Percentiles rank a stretch among this genome's conserved stretches.
Conservation (phyloP, 306 rosid genomes). For the Gillenia trifoliata region DNA sequence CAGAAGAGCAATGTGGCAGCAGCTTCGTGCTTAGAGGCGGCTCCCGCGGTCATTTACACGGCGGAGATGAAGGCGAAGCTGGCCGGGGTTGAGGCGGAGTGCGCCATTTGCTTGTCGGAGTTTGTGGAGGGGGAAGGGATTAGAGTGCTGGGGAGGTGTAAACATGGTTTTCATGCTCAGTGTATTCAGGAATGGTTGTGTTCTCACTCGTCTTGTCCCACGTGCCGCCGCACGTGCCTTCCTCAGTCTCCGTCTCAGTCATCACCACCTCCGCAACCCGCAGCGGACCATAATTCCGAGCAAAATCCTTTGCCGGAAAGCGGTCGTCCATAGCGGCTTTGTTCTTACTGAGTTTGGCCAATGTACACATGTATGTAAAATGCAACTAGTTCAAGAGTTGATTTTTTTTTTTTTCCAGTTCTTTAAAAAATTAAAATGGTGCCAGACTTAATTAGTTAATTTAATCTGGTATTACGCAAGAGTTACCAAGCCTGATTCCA, state of each 20-base stretch:
- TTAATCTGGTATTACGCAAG: neutral
- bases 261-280: neutral
- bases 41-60: conserved; percentile 27
- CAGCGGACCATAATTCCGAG: neutral
- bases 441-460: neutral
- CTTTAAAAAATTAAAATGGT: neutral
- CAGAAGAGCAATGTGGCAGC: conserved; percentile 7
- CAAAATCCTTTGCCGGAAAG: neutral
- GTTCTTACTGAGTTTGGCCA: neutral
- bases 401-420: neutral
- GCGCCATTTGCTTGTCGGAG: conserved; percentile 48
- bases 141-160: conserved; percentile 37
- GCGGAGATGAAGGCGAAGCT: conserved; percentile 26
- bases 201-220: conserved; percentile 43
- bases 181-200: conserved; percentile 38
- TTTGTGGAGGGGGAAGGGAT: conserved; percentile 43
- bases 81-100: conserved; percentile 39
- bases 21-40: conserved; percentile 5
- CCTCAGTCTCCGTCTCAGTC: conserved; percentile 22
- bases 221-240: conserved; percentile 42
- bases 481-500: neutral
- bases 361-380: neutral
- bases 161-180: conserved; percentile 40
- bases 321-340: neutral
- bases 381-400: neutral